Base-by-base conservation (phyloP, 257 asterid species). In the Solanum arcanum region DNA sequence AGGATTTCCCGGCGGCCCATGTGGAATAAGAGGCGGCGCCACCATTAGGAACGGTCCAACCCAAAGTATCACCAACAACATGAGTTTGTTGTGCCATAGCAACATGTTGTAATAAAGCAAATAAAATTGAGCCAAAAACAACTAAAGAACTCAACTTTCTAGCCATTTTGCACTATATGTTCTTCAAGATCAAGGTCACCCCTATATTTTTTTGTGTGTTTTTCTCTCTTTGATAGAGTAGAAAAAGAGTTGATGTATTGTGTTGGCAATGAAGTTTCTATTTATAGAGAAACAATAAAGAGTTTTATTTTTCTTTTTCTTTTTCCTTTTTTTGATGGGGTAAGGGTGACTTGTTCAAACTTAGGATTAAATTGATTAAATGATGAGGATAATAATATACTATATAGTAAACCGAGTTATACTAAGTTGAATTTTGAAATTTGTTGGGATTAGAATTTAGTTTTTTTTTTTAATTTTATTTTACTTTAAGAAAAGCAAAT, bases 31-130 rank as follows among this genome's bases (percentile, higher is more conserved):
- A 88, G 3, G 37, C 27, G 3, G 93, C 90, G 16, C 95, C 97
- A 8, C 93, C 98, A 0, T 92, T 90, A 1, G 98, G 98, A 84
- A 96, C 81, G 21, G 5, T 2, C 99, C 99, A 96, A 37, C 94
- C 98, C 85, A 91, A 31, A 1, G 88, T 89, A 88, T 91, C 95
- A 3, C 98, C 99, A 8, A 95, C 98, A 8, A 91, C 88, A 42
- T 96, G 94, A 33, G 96, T 93, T 42, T 90, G 94, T 88, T 95
- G 98, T 33, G 96, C 98, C 0, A 68, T 83, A 15, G 98, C 89
- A 47, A 86, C 86, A 46, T 88, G 86, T 86, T 87, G 84, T 85
- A 90, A 31, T 12, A 91, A 86, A 75, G 92, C 93, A 84, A 88
- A 80, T 62, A 94, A 62, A 62, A 62, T 62, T 73, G 92, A 87